phyloP scores from a whole-genome alignment of 352 stramenopile species.

The Peronospora destructor region DNA sequence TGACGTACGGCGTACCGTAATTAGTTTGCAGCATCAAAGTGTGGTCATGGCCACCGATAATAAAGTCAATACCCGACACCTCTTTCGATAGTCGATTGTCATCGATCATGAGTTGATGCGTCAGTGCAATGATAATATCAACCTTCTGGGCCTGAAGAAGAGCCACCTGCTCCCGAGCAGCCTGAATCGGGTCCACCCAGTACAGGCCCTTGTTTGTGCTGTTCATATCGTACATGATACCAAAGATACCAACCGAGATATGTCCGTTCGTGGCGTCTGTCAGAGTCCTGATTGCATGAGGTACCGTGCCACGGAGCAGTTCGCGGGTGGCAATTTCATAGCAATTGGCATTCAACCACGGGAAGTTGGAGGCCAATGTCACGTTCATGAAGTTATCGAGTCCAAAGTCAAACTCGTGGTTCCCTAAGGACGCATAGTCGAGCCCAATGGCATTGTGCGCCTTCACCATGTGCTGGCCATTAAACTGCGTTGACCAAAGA shows the following conservation, averaged over 20 bases:
- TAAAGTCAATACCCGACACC: conserved; percentile 54
- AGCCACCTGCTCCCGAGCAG: conserved; percentile 45
- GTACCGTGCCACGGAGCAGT: conserved; percentile 49
- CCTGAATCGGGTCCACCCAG: conserved; percentile 59
- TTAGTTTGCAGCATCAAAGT: conserved; percentile 66
- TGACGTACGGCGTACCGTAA: conserved; percentile 66
- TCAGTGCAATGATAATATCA: conserved; percentile 71
- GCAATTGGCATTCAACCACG: conserved; percentile 72
- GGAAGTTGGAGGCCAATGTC: conserved; percentile 44
- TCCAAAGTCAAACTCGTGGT: conserved; percentile 80
- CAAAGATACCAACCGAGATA: conserved; percentile 60
- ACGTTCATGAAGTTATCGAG: conserved; percentile 74
- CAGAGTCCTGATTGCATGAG: conserved; percentile 46
- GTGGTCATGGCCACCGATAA: conserved; percentile 70
- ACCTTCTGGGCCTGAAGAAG: conserved; percentile 35
- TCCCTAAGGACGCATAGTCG: conserved; percentile 67
- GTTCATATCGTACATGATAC: conserved; percentile 78
- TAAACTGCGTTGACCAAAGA: conserved; percentile 76
- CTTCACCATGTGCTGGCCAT: conserved; percentile 73
- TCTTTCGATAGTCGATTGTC: conserved; percentile 69
- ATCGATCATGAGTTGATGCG: conserved; percentile 59
- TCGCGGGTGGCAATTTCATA: conserved; percentile 39
- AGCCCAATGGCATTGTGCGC: conserved; percentile 69
- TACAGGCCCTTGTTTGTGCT: conserved; percentile 50
- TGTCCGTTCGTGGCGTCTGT: conserved; percentile 31